phyloP scores from a whole-genome alignment of 805 yeast genomes.

The Yamadazyma philogaea region DNA sequence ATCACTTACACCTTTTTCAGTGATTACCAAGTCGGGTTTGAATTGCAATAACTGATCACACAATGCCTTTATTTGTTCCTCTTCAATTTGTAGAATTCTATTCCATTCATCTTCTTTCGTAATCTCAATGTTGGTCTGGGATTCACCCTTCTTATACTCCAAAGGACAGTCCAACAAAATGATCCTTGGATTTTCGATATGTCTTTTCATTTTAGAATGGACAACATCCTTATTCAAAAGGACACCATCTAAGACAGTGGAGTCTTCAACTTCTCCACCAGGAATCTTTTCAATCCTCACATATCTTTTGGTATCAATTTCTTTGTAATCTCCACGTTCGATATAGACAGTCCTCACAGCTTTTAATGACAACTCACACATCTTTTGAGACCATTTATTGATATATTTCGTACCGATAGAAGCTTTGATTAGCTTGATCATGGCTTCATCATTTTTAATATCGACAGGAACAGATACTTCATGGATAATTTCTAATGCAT shows the following conservation, averaged over 20 bases:
- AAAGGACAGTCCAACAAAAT: conserved; percentile 92
- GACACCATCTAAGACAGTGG: conserved; percentile 85
- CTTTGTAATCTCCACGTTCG: conserved; percentile 60
- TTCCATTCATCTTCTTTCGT: conserved; percentile 96
- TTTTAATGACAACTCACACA: conserved; percentile 83
- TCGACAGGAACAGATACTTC: conserved; percentile 83
- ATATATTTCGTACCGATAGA: conserved; percentile 96
- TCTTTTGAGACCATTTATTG: conserved; percentile 81
- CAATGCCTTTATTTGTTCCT: conserved; percentile 86
- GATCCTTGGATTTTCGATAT: conserved; percentile 83
- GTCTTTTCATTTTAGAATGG: conserved; percentile 97
- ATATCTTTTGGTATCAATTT: conserved; percentile 90
- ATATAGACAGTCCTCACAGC: conserved; percentile 83
- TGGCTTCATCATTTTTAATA: conserved; percentile 75
- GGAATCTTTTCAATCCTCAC: conserved; percentile 94
- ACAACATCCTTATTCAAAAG: conserved; percentile 94
- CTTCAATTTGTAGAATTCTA: conserved; percentile 92
- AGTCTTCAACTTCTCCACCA: conserved; percentile 94
- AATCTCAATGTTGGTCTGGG: conserved; percentile 96
- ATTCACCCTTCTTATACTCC: conserved; percentile 98
- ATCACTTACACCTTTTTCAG: conserved; percentile 98
- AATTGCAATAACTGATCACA: conserved; percentile 81
- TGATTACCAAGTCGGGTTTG: conserved; percentile 91
- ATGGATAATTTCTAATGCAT: conserved; percentile 85
- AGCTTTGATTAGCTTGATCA: conserved; percentile 81